Evolutionary conservation across 2,329 filamentous ascomycete genomes (phyloP).

Genomic region (Sclerotinia sclerotiorum): DNA sequence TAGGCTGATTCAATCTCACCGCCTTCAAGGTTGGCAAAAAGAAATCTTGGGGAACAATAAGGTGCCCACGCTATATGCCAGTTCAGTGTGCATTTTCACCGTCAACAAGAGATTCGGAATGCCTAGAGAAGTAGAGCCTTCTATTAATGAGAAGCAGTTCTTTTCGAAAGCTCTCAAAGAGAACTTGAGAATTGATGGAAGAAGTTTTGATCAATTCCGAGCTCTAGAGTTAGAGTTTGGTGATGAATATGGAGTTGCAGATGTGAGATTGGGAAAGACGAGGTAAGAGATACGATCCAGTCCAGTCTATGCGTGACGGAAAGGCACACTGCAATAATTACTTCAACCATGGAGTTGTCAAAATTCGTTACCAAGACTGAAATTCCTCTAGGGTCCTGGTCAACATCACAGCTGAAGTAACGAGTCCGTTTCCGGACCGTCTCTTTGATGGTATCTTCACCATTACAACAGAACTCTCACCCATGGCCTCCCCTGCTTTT

Average conservation of each 20-base stretch:
- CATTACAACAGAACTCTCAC: slow-evolving; percentile 85
- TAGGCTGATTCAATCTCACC: slow-evolving; percentile 8
- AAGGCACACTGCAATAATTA: neutral
- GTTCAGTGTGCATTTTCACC: slow-evolving; percentile 4
- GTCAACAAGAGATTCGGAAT: slow-evolving; percentile 49
- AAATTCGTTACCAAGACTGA: neutral
- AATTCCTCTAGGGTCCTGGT: slow-evolving; percentile 65
- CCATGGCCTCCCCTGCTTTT: slow-evolving; percentile 88
- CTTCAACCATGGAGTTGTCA: neutral
- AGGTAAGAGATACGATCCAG: slow-evolving; percentile 53
- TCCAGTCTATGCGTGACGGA: neutral
- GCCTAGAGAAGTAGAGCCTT: slow-evolving; percentile 91
- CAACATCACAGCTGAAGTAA: slow-evolving; percentile 84
- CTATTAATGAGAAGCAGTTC: slow-evolving; percentile 84
- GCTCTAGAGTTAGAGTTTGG: slow-evolving; percentile 77
- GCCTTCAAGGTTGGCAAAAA: slow-evolving; percentile 10
- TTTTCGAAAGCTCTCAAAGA: slow-evolving; percentile 79
- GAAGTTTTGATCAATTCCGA: slow-evolving; percentile 77
- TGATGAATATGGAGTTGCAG: slow-evolving; percentile 85
- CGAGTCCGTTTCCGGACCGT: slow-evolving; percentile 79
- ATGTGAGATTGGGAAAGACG: slow-evolving; percentile 86
- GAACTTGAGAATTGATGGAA: slow-evolving; percentile 79
- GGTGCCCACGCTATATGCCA: neutral
- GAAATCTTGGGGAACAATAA: slow-evolving; percentile 16
- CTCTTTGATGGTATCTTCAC: slow-evolving; percentile 95